phyloP scores from a whole-genome alignment of 2,329 filamentous ascomycete genomes.

The Xylariaceae sp. region DNA sequence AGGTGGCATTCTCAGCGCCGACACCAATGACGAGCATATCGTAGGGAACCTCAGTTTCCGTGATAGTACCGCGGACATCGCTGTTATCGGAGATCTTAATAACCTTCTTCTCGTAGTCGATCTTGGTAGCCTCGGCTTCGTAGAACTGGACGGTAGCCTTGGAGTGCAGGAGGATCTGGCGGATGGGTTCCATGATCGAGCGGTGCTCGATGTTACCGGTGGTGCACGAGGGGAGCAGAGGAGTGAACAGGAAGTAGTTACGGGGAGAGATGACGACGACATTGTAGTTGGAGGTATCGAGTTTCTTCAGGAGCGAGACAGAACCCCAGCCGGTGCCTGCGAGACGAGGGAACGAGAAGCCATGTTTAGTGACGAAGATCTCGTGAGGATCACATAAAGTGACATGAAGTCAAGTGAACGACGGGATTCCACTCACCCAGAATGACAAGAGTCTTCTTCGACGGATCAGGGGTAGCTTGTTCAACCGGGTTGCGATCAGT shows the following conservation, averaged over 20 bases:
- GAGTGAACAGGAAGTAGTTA: constrained; percentile 99
- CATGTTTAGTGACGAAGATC: not conserved
- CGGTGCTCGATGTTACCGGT: constrained; percentile 97
- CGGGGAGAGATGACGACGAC: constrained; percentile 95
- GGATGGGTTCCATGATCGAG: constrained; percentile 98
- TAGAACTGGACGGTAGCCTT: constrained; percentile 91
- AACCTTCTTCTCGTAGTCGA: constrained; percentile 86
- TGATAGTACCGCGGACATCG: constrained; percentile 78
- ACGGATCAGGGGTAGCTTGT: constrained; percentile 72
- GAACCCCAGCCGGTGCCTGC: constrained; percentile 92
- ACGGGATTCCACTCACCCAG: constrained; percentile 59
- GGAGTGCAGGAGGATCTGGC: constrained; percentile 93
- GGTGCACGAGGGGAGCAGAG: constrained; percentile 92
- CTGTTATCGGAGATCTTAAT: constrained; percentile 89
- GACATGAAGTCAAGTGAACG: no score
- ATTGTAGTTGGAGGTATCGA: constrained; percentile 99
- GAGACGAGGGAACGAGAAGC: not conserved
- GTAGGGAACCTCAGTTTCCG: constrained; percentile 85
- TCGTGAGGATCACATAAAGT: not conserved
- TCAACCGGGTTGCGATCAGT: constrained; percentile 73
- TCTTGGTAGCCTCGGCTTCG: constrained; percentile 93
- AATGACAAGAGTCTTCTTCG: constrained; percentile 95
- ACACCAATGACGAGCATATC: constrained; percentile 98
- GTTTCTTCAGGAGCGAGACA: constrained; percentile 94
- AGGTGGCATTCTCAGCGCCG: constrained; percentile 96